A percentile compares a stretch with the other conserved stretches of the same genome.
Evolutionary conservation across 768 basidiomycete species (phyloP).

Genomic region (Russula earlei): DNA sequence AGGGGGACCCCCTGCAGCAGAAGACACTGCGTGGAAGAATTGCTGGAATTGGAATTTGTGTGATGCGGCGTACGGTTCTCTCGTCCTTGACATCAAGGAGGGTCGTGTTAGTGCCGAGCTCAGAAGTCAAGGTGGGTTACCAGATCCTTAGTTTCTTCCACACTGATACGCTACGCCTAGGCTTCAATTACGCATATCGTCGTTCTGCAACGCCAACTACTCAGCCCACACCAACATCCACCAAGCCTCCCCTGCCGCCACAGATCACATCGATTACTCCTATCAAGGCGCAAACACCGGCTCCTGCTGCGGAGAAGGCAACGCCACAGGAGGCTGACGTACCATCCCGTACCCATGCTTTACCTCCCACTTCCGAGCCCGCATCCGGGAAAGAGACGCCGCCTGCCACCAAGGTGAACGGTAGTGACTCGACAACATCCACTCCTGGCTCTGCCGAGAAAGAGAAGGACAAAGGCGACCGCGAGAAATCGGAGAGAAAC

Average conservation of each 20-base stretch:
- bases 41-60: constrained; percentile 99
- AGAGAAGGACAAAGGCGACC: constrained; percentile 19
- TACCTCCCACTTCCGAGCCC: constrained; percentile 1
- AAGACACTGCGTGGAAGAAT: constrained; percentile 97
- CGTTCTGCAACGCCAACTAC: constrained; percentile 51
- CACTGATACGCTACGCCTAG: constrained; percentile 29
- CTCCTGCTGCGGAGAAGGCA: constrained; percentile 14
- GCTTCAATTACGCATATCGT: constrained; percentile 95
- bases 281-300: constrained; percentile 29
- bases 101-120: constrained; percentile 88
- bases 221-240: constrained; percentile 49
- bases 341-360: not conserved
- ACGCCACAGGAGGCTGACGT: constrained; percentile 3
- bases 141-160: not conserved
- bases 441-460: constrained; percentile 15
- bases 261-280: constrained; percentile 28
- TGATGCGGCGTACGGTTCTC: constrained; percentile 86
- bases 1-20: constrained; percentile 41
- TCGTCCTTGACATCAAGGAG: constrained; percentile 84
- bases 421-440: constrained; percentile 31
- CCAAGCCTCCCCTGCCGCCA: constrained; percentile 41
- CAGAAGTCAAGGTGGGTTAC: constrained; percentile 72
- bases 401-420: constrained; percentile 16
- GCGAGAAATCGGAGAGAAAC: constrained; percentile 47
- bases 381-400: constrained; percentile 11